A percentile compares a stretch with the other conserved stretches of the same genome.
phyloP scores from a whole-genome alignment of 148 eudicot genomes.

The Amaranthus hypochondriacus region DNA sequence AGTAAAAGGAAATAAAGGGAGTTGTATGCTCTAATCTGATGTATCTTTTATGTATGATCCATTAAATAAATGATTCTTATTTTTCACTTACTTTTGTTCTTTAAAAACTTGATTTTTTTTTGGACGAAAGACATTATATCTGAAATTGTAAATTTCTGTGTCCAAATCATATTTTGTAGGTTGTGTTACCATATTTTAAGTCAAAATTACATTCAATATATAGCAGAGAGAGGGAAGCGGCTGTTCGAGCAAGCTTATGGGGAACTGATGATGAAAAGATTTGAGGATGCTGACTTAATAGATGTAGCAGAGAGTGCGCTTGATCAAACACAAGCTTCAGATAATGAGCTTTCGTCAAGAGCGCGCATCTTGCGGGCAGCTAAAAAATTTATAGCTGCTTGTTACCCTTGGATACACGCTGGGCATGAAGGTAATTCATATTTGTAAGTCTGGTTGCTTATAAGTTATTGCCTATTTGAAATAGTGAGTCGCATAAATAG shows the following conservation, averaged over 20 bases:
- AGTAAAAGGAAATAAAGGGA: background rate
- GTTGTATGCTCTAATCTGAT: background rate
- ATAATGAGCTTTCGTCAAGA: conserved; percentile 48
- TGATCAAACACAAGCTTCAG: conserved; percentile 46
- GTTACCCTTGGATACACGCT: conserved; percentile 93
- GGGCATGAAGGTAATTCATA: conserved; percentile 73
- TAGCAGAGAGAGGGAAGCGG: conserved; percentile 87
- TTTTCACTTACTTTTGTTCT: background rate
- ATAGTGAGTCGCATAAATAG: no score
- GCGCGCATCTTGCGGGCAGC: conserved; percentile 46
- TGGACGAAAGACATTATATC: background rate
- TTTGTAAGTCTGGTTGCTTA: background rate
- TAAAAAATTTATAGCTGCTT: conserved; percentile 61
- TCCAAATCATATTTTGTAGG: conserved; percentile 41
- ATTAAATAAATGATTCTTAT: background rate
- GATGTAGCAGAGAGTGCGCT: conserved; percentile 46
- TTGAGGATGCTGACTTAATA: conserved; percentile 45
- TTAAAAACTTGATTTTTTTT: background rate
- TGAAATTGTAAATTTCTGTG: conserved; percentile 8
- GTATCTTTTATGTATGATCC: background rate
- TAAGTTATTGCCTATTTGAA: background rate
- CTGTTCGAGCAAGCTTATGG: conserved; percentile 93
- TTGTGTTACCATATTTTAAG: conserved; percentile 86
- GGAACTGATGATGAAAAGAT: conserved; percentile 66
- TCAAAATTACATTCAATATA: conserved; percentile 84